These are phyloP conservation scores for Leishmania mexicana DNA, from an alignment of 208 protist species.

Conservation along the genomic window DNA sequence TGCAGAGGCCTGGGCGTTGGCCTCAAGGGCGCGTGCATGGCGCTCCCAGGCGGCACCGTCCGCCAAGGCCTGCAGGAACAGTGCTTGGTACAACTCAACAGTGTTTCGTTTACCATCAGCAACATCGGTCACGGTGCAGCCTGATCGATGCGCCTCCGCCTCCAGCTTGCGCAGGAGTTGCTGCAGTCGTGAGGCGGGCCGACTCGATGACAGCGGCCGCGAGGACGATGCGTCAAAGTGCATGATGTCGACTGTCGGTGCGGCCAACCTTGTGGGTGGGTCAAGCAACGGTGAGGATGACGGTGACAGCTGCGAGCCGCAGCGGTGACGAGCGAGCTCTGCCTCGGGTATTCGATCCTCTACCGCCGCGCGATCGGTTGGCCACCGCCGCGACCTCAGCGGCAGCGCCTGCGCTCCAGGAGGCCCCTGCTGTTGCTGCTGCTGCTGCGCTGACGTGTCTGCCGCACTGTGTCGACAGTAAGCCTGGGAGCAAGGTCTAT, in stretches of 20 bases:
- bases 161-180: slow-evolving; percentile 2
- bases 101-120: background rate
- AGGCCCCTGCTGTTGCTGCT: too few species aligned
- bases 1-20: background rate
- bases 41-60: slow-evolving; percentile 28
- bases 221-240: background rate
- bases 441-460: background rate
- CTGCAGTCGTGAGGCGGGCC: background rate
- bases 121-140: background rate
- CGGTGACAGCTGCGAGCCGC: background rate
- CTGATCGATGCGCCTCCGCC: background rate
- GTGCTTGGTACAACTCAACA: slow-evolving; percentile 13
- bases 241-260: background rate
- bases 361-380: background rate
- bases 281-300: background rate
- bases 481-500: background rate
- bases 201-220: background rate
- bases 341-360: background rate
- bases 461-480: background rate
- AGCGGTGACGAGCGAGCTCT: background rate
- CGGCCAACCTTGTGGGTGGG: background rate
- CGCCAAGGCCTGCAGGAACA: slow-evolving; percentile 25
- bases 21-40: slow-evolving; percentile 4
- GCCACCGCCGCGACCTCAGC: background rate
- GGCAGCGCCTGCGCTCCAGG: background rate